These are phyloP conservation scores for Botrytis hyacinthi DNA, from an alignment of 2,329 filamentous ascomycete genomes.

Conservation along the genomic window DNA sequence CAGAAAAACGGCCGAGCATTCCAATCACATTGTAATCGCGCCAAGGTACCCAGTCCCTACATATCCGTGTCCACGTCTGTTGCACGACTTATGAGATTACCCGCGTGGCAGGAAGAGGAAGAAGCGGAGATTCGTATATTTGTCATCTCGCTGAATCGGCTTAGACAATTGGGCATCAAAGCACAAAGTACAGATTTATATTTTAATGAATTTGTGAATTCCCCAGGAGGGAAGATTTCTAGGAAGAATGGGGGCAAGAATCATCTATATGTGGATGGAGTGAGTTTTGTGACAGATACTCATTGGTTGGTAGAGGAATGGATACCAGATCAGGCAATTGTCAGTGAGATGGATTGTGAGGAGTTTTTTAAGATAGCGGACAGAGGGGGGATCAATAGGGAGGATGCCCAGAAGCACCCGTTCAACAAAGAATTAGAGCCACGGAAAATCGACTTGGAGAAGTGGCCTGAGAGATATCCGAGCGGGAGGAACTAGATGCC, in stretches of 20 bases:
- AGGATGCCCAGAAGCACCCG: fast-evolving
- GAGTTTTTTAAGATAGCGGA: background rate
- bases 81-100: background rate
- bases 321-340: background rate
- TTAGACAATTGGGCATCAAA: background rate
- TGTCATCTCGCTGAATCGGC: background rate
- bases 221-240: background rate
- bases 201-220: background rate
- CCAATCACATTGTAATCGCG: background rate
- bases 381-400: background rate
- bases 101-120: fast-evolving
- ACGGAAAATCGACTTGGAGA: background rate
- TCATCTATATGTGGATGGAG: background rate
- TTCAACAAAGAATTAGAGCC: background rate
- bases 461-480: background rate
- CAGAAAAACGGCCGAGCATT: background rate
- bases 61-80: background rate
- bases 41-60: background rate
- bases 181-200: background rate
- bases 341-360: background rate
- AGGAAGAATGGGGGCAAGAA: background rate
- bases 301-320: slow-evolving; percentile 8
- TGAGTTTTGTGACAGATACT: background rate
- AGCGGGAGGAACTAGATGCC: background rate
- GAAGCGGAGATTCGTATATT: background rate